A percentile compares a stretch with the other conserved stretches of the same genome.
phyloP scores from a whole-genome alignment of 2,329 filamentous ascomycete species.

The Zarea fungicola region DNA sequence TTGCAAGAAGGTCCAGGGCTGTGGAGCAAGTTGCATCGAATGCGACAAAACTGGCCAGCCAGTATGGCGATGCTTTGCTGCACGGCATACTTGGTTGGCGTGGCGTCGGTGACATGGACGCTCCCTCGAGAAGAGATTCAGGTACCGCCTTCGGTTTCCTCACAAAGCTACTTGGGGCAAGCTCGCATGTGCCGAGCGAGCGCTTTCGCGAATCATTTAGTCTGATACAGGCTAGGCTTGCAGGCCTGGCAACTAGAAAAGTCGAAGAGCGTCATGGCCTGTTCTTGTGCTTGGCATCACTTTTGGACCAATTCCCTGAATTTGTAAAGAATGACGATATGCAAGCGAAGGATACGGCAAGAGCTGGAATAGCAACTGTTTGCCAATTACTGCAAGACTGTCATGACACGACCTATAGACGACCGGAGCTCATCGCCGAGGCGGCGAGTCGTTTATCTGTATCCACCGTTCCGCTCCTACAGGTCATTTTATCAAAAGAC shows the following conservation, averaged over 20 bases:
- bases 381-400: slow-evolving; percentile 37
- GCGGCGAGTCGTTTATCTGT: slow-evolving; percentile 54
- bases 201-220: slow-evolving; percentile 27
- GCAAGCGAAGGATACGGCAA: slow-evolving; percentile 20
- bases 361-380: slow-evolving; percentile 24
- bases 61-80: slow-evolving; percentile 65
- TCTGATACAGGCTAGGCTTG: slow-evolving; percentile 40
- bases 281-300: slow-evolving; percentile 54
- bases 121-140: slow-evolving; percentile 65
- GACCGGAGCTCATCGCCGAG: slow-evolving; percentile 61
- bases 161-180: slow-evolving; percentile 34
- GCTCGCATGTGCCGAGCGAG: slow-evolving; percentile 18
- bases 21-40: slow-evolving; percentile 69
- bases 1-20: slow-evolving; percentile 79
- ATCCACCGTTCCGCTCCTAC: slow-evolving; percentile 44
- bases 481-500: slow-evolving; percentile 27
- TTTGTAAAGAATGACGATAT: slow-evolving; percentile 19
- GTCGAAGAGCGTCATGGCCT: slow-evolving; percentile 67
- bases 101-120: slow-evolving; percentile 77
- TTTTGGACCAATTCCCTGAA: slow-evolving; percentile 44
- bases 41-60: slow-evolving; percentile 61
- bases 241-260: slow-evolving; percentile 46
- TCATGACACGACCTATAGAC: slow-evolving; percentile 43
- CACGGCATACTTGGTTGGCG: slow-evolving; percentile 76
- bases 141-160: slow-evolving; percentile 64